phyloP scores from a whole-genome alignment of 1,139 yeast species.

The Kurtzmaniella quercitrusa region DNA sequence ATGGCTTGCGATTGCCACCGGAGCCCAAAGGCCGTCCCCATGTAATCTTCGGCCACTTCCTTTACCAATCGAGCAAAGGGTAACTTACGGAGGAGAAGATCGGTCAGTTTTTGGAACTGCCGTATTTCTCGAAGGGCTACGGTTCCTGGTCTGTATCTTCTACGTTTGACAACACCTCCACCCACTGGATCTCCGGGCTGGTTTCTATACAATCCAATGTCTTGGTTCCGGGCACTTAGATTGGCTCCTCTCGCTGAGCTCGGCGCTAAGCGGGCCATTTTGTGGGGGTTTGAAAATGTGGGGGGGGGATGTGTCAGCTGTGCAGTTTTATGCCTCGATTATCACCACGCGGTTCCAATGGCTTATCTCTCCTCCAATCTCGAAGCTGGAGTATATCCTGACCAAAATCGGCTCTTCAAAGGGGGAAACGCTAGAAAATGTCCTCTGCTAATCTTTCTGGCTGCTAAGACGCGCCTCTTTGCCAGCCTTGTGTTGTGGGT shows the following conservation, averaged over 20 bases:
- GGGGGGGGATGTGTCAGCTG: neutral
- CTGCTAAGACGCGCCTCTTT: neutral
- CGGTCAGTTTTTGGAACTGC: constrained; percentile 73
- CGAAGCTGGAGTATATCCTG: too few species aligned
- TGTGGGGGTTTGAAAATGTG: neutral
- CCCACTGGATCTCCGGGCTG: constrained; percentile 48
- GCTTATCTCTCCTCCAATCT: too few species aligned
- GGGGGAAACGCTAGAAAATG: too few species aligned
- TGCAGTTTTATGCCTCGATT: neutral
- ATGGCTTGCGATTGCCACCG: constrained; percentile 92
- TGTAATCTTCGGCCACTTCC: constrained; percentile 73
- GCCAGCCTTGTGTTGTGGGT: neutral
- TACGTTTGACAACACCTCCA: constrained; percentile 19
- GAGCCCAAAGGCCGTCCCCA: constrained; percentile 54
- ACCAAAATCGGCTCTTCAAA: too few species aligned
- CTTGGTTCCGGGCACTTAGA: constrained; percentile 12
- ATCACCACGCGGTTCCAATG: neutral
- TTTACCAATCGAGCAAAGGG: constrained; percentile 89
- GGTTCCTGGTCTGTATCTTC: constrained; percentile 69
- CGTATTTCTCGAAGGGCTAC: constrained; percentile 75
- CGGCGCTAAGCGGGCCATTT: constrained; percentile 6
- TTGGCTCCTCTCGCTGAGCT: constrained; percentile 2
- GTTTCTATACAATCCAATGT: constrained; percentile 42
- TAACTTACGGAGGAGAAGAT: constrained; percentile 69
- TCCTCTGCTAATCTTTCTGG: neutral